These are phyloP conservation scores for Citrus mangshanensis DNA, from an alignment of 345 rosid genomes.

Conservation along the genomic window DNA sequence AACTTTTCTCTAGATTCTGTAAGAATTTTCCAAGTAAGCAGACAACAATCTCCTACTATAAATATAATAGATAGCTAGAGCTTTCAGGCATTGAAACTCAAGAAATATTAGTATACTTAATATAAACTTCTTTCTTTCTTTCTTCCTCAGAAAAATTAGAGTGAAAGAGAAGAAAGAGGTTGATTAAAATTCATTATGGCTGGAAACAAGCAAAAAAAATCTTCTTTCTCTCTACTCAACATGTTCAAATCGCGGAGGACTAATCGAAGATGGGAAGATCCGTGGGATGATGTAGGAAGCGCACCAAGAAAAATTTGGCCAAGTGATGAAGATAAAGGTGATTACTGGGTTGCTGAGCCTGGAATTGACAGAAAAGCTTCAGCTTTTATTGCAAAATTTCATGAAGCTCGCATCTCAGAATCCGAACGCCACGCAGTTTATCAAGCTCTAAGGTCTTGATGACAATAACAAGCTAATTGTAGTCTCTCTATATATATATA, in stretches of 20 bases:
- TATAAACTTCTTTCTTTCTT: not conserved
- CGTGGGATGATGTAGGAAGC: constrained; percentile 9
- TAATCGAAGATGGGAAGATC: constrained; percentile 16
- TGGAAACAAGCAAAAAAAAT: constrained; percentile 27
- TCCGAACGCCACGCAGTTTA: constrained; percentile 35
- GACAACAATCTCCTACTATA: not conserved
- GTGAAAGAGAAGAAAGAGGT: too few relatives aligned
- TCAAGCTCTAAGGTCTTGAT: not conserved
- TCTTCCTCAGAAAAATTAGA: not conserved
- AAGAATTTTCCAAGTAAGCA: not conserved
- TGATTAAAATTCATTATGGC: constrained; percentile 22
- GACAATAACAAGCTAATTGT: not conserved
- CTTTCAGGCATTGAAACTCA: not conserved
- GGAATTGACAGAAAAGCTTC: constrained; percentile 39
- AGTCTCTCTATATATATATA: too few relatives aligned
- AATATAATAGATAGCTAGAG: not conserved
- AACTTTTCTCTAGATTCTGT: not conserved
- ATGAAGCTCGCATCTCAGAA: constrained; percentile 43
- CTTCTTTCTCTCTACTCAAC: constrained; percentile 28
- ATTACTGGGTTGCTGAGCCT: constrained; percentile 40
- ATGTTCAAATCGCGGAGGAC: constrained; percentile 37
- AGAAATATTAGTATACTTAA: not conserved
- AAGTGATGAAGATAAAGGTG: constrained; percentile 38
- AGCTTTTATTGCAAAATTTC: constrained; percentile 53
- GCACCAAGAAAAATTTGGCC: constrained; percentile 24